phyloP scores from a whole-genome alignment of 2,329 filamentous ascomycete genomes.

The Fonsecaea pugnacius region DNA sequence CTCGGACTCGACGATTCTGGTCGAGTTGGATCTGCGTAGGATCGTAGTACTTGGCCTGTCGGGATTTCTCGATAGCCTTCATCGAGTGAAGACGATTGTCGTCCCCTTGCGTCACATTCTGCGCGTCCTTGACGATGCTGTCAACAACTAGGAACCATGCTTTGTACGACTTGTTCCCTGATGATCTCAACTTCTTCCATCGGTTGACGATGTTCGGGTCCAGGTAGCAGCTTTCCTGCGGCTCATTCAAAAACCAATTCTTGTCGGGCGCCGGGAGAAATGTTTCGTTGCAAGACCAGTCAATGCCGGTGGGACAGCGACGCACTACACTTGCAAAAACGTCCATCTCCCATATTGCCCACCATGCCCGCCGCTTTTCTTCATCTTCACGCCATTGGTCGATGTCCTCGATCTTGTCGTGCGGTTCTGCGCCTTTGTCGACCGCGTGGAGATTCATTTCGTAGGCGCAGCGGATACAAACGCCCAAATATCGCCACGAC shows the following conservation, averaged over 20 bases:
- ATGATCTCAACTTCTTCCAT: conserved; percentile 42
- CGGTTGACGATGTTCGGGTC: conserved; percentile 40
- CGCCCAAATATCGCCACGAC: conserved; percentile 44
- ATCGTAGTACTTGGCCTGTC: not conserved
- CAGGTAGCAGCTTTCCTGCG: conserved; percentile 40
- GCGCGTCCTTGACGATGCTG: conserved; percentile 47
- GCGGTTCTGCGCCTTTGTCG: conserved; percentile 22
- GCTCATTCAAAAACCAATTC: conserved; percentile 41
- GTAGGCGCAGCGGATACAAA: conserved; percentile 42
- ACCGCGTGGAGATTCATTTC: conserved; percentile 45
- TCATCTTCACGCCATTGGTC: conserved; percentile 40
- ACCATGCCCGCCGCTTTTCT: conserved; percentile 48
- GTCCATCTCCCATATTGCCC: conserved; percentile 52
- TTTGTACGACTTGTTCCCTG: conserved; percentile 43
- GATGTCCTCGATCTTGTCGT: conserved; percentile 8
- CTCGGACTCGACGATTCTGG: not conserved
- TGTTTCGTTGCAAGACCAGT: conserved; percentile 45
- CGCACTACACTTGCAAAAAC: conserved; percentile 49
- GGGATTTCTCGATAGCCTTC: conserved; percentile 1
- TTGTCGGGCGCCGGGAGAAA: conserved; percentile 45
- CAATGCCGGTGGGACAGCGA: conserved; percentile 44
- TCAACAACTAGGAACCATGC: conserved; percentile 50
- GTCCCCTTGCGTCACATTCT: conserved; percentile 38
- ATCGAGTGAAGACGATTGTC: conserved; percentile 31
- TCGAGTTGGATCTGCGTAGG: too few relatives aligned